Base-by-base conservation (phyloP, 768 basidiomycete genomes). In the Phylloporus rhodoxanthus region DNA sequence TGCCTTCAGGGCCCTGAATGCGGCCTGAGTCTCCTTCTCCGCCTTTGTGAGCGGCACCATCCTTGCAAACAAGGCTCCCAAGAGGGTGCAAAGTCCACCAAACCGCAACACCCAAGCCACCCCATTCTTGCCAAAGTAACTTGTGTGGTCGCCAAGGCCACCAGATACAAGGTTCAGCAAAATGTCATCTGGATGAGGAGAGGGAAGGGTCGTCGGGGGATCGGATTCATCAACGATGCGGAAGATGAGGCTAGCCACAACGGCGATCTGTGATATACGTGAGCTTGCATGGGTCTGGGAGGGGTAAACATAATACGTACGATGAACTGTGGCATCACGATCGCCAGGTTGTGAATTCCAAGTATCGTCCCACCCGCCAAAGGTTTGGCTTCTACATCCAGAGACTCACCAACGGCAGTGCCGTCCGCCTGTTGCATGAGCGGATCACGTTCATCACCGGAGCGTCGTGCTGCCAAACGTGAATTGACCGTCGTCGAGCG, bases 31-130 rank as follows among this genome's bases (percentile, higher is more conserved):
- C 50, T 89, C 84, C 70, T 82, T 89, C 72, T 97, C 94, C 4
- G 92, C 90, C 43, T 82, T 86, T 19, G 94, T 97, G 0, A 84
- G 90, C 13, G 94, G 83, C 0, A 96, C 90, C 72, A 77, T 82
- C 42, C 88, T 83, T 26, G 87, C 85, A 56, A 89, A 76, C 4
- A 80, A 55, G 4, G 92, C 93, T 26, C 90, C 93, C 30, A 79
- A 71, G 50, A 96, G 68, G 0, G 93, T 83, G 65, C 88, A 91
- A 8, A 91, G 62, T 32, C 93, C 94, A 43, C 94, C 94, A 59
- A 95, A 95, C 15, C 92, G 82, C 48, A 97, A 70, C 6, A 95
- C 88, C 92, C 93, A 96, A 2, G 86, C 90, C 25, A 96, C 91
- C 29, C 94, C 94, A 47, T 83, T 85, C 72, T 91, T 92, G 28